Base-by-base conservation (phyloP, 176 grass and related monocot genomes). In the Rhipidocladum racemiflorum region DNA sequence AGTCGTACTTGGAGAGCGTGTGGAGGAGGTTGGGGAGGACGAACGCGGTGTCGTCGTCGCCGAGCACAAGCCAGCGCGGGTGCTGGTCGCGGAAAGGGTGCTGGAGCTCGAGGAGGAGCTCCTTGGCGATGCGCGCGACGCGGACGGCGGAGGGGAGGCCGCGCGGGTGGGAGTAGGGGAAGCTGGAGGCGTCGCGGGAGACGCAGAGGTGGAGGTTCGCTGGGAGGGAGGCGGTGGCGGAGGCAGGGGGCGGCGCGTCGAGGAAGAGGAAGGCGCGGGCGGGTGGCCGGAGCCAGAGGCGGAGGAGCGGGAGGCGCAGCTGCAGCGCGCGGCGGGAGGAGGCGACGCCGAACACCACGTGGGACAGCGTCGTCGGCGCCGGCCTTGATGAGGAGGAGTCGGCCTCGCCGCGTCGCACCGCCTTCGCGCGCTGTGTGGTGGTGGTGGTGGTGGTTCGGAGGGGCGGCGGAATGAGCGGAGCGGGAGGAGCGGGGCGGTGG, bases 11-110 rank as follows among this genome's bases (percentile, higher is more conserved):
- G 6, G 70, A 50, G 9, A 99, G 87, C 20, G 89, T 83, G 76
- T 55, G 88, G 5, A 91, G 57, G 20, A 99, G 96, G 84, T 95
- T 99, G 12, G 86, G 85, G 35, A 86, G 87, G 43, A 99, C 87
- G 83, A 99, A 99, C 35, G 87, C 87, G 17, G 96, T 93, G 76
- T 99, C 96, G 64, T 99, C 96, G 38, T 99, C 96, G 23, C 87
- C 91, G 40, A 99, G 89, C 40, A 99, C 92, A 65, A 99, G 68
- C 92, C 96, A 99, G 21, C 86, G 50, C 86, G 57, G 85, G 68
- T 59, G 23, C 59, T 51, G 65, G 10, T 39, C 55, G 16, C 17
- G 42, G n/a, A 28, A 29, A 21, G 49, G 25, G 15, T 46, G 40
- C 4, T 28, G 18, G 62, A 51, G 76, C 13, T 75, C 83, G 83